A percentile compares a stretch with the other conserved stretches of the same genome.
phyloP scores from a whole-genome alignment of 176 grass and related monocot species.

The Leersia perrieri region DNA sequence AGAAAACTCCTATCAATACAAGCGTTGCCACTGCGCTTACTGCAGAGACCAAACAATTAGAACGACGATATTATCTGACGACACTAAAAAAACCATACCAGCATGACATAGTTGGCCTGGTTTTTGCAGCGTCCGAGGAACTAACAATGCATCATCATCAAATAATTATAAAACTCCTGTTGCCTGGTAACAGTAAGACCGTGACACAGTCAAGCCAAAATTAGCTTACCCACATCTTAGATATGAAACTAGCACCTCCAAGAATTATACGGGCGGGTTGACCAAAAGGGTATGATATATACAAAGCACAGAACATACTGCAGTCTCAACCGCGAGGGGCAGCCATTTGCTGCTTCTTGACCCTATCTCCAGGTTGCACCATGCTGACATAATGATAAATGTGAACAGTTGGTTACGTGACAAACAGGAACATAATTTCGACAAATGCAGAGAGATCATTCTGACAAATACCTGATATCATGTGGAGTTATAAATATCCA shows the following conservation, averaged over 20 bases:
- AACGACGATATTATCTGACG: background rate
- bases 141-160: background rate
- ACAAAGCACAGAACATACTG: background rate
- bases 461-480: constrained; percentile 81
- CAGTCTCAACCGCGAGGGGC: constrained; percentile 70
- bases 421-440: background rate
- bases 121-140: background rate
- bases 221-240: constrained; percentile 15
- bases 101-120: background rate
- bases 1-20: no score
- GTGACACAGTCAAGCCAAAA: background rate
- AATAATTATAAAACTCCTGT: background rate
- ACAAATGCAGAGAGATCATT: background rate
- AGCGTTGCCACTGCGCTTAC: no score
- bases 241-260: background rate
- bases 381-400: constrained; percentile 50
- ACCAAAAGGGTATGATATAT: background rate
- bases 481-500: constrained; percentile 96
- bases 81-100: background rate
- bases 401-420: background rate
- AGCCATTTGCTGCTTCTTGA: constrained; percentile 95
- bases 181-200: background rate
- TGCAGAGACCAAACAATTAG: background rate
- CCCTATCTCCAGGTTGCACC: constrained; percentile 74
- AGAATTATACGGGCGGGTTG: background rate